phyloP scores from a whole-genome alignment of 352 stramenopile genomes.

The Phytophthora hibernalis region DNA sequence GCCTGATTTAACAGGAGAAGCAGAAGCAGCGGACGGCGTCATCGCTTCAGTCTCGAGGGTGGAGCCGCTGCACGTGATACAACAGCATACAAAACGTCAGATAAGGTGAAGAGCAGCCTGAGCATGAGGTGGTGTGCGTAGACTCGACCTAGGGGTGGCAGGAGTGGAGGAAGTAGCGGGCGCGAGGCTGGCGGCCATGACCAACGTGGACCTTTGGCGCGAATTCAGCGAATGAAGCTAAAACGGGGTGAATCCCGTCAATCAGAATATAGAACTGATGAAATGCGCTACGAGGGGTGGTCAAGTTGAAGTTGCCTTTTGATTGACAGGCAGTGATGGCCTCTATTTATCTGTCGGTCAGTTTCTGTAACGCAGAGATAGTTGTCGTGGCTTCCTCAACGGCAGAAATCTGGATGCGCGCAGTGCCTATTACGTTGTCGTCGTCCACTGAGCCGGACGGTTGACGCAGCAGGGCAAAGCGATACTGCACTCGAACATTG shows the following conservation, averaged over 20 bases:
- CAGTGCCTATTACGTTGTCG: constrained; percentile 22
- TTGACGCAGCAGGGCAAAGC: constrained; percentile 34
- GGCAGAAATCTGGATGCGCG: constrained; percentile 39
- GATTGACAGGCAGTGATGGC: constrained; percentile 2
- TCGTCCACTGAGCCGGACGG: neutral
- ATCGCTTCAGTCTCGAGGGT: constrained; percentile 27
- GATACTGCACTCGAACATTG: constrained; percentile 62
- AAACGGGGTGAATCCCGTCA: constrained; percentile 17
- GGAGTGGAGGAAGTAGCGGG: constrained; percentile 22
- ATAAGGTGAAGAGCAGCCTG: neutral
- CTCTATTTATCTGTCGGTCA: constrained; percentile 2
- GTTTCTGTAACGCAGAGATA: neutral
- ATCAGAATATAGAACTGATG: constrained; percentile 23
- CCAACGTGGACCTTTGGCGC: constrained; percentile 32
- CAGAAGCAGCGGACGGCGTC: constrained; percentile 18
- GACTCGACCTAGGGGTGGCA: constrained; percentile 17
- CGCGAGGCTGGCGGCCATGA: constrained; percentile 39
- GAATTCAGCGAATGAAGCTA: constrained; percentile 24
- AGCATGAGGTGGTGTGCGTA: neutral
- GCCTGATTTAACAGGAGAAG: constrained; percentile 19
- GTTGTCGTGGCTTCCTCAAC: constrained; percentile 33
- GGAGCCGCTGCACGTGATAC: constrained; percentile 17
- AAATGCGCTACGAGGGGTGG: constrained; percentile 19
- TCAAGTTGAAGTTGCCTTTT: constrained; percentile 28
- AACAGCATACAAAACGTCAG: constrained; percentile 12